phyloP scores from a whole-genome alignment of 257 asterid species.

The Solanum sitiens region DNA sequence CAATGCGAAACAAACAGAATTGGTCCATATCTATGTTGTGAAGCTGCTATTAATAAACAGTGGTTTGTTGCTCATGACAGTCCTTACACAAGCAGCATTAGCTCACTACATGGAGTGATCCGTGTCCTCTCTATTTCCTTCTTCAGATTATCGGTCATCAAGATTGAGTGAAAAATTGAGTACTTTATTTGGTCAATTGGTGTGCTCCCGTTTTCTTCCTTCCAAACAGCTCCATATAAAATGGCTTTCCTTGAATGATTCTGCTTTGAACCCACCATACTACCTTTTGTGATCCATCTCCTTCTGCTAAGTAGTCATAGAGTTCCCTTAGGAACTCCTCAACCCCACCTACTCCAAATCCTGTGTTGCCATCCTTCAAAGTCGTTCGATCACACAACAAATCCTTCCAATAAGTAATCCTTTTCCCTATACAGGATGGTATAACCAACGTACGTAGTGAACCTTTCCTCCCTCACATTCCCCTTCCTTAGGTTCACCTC shows the following conservation, averaged over 20 bases:
- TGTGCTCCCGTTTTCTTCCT: not conserved
- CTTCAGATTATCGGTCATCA: not conserved
- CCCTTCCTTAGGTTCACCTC: not conserved
- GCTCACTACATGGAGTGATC: not conserved
- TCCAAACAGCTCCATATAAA: not conserved
- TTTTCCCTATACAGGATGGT: not conserved
- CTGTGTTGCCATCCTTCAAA: not conserved
- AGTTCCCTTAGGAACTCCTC: not conserved
- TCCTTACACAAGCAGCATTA: not conserved
- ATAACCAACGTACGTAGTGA: not conserved
- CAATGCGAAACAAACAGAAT: not conserved
- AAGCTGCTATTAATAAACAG: not conserved
- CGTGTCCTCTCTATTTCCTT: not conserved
- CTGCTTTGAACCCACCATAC: not conserved
- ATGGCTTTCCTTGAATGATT: not conserved
- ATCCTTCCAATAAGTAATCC: not conserved
- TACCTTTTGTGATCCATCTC: not conserved
- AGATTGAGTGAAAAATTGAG: not conserved
- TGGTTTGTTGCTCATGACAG: not conserved
- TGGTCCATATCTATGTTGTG: not conserved
- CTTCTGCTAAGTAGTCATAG: not conserved
- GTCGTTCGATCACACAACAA: not conserved
- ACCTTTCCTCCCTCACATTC: not conserved
- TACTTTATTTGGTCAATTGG: not conserved
- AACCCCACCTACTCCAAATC: not conserved